These are phyloP conservation scores for Torrubiella hemipterigena DNA, from an alignment of 2,329 filamentous ascomycete species.

Conservation along the genomic window DNA sequence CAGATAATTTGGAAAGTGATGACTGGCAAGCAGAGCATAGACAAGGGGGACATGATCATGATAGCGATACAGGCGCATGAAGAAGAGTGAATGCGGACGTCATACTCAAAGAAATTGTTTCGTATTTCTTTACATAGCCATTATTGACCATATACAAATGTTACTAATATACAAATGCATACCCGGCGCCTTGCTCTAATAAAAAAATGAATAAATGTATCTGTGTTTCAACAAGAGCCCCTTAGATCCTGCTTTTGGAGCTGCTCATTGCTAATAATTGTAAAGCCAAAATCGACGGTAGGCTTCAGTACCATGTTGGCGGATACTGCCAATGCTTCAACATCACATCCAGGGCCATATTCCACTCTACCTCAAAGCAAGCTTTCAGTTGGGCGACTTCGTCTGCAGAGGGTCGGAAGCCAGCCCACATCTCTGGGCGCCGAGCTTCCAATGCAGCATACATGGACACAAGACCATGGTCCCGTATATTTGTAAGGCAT, in stretches of 20 bases:
- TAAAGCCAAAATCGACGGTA: background rate
- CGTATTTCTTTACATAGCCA: too few species aligned
- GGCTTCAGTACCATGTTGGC: constrained; percentile 39
- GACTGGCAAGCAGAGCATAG: constrained; percentile 27
- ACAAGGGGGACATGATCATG: too few species aligned
- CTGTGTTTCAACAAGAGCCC: too few species aligned
- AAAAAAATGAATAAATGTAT: too few species aligned
- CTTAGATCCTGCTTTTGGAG: too few species aligned
- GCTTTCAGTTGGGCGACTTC: constrained; percentile 46
- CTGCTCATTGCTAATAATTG: too few species aligned
- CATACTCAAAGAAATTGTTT: background rate
- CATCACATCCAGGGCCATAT: constrained; percentile 50
- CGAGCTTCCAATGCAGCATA: constrained; percentile 51
- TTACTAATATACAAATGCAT: too few species aligned
- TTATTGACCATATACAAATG: too few species aligned
- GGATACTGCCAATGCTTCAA: constrained; percentile 54
- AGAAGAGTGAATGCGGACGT: constrained; percentile 1
- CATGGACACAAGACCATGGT: constrained; percentile 46
- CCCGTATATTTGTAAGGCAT: constrained; percentile 52
- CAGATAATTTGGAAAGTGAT: constrained; percentile 46
- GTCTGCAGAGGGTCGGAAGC: constrained; percentile 38
- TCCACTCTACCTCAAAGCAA: constrained; percentile 58
- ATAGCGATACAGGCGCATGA: too few species aligned
- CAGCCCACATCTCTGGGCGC: constrained; percentile 60
- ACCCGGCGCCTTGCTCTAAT: too few species aligned